Evolutionary conservation across 2,329 filamentous ascomycete genomes (phyloP), one percentile per base, ranked within the genome.

Genomic region (Aspergillus fructus): DNA sequence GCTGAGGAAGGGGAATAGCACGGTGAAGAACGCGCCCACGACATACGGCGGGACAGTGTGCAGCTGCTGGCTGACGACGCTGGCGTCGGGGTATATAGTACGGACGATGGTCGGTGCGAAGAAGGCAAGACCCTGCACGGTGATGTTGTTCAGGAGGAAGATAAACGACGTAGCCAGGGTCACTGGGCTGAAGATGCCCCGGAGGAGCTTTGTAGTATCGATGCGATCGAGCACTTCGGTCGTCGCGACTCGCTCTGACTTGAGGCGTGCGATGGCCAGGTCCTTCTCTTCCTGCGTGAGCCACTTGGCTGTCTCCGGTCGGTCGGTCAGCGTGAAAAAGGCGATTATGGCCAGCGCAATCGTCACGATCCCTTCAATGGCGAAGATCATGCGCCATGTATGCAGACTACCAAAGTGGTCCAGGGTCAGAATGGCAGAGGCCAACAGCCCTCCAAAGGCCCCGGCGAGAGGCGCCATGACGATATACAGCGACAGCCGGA

Each of bases 11-110:
- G 87, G 86, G 49, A 89, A 75, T 0, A 85, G 68, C 0, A 90
- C 56, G 0, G 84, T 86, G 71, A 89, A 89, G 69, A 89, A 84
- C 0, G 68, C 87, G 0, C 88, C 88, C 0, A 90, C 83, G 0
- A 87, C 72, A 65, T 90, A 91, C 0, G 88, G 88, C 0, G 88
- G 89, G 0, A 90, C 88, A 0, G 87, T 90, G 61, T 83, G 83
- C 0, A 90, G 81, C 71, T 91, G 89, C 67, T 89, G 85, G 1
- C 80, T 81, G 13, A 90, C 77, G 2, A 85, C 80, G 13, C 76
- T 78, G 54, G 76, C 75, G 2, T 80, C 66, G 0, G 85, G 84
- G 65, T 90, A 90, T 63, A 91, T 89, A 5, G 83, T 88, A 43
- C 75, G 73, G 42, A 91, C 85, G 60, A 91, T 90, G 0, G 87